phyloP scores from a whole-genome alignment of 2,329 filamentous ascomycete genomes.

The Alternaria gansuensis region DNA sequence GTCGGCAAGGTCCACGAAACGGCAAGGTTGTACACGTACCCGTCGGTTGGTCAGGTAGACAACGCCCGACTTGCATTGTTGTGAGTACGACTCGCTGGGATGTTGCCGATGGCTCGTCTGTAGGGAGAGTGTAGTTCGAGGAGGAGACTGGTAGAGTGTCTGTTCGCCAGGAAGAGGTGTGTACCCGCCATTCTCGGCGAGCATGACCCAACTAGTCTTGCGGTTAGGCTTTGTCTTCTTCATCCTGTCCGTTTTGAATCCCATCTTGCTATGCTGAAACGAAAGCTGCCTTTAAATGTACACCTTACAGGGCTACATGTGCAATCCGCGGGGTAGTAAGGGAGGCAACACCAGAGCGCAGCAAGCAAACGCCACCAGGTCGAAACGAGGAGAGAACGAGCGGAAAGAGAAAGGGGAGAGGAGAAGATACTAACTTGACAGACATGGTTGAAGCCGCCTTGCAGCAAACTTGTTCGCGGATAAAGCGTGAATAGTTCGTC shows the following conservation, averaged over 20 bases:
- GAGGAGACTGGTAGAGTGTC: slow-evolving; percentile 80
- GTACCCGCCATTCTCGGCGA: slow-evolving; percentile 75
- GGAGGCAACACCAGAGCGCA: slow-evolving; percentile 4
- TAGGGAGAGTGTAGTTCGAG: slow-evolving; percentile 78
- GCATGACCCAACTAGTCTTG: slow-evolving; percentile 85
- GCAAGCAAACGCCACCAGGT: not conserved
- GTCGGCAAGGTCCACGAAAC: not conserved
- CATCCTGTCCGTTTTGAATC: slow-evolving; percentile 25
- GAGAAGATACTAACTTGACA: slow-evolving; percentile 51
- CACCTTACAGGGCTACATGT: slow-evolving; percentile 13
- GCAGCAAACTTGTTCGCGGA: slow-evolving; percentile 33
- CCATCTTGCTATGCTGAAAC: slow-evolving; percentile 14
- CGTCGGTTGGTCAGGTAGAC: slow-evolving; percentile 86
- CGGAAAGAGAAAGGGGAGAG: slow-evolving; percentile 13
- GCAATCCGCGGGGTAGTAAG: slow-evolving; percentile 20
- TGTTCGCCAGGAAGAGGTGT: slow-evolving; percentile 86
- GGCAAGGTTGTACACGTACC: slow-evolving; percentile 60
- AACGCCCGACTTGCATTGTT: slow-evolving; percentile 77
- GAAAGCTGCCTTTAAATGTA: not conserved
- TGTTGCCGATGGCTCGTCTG: slow-evolving; percentile 73
- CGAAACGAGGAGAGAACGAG: not conserved
- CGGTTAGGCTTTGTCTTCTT: slow-evolving; percentile 46
- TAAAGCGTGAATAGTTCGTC: slow-evolving; percentile 34
- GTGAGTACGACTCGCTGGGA: slow-evolving; percentile 69
- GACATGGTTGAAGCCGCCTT: slow-evolving; percentile 44